Percentiles rank a stretch among this genome's conserved stretches.
phyloP scores from a whole-genome alignment of 352 stramenopile species.

The Pythium monospermum region DNA sequence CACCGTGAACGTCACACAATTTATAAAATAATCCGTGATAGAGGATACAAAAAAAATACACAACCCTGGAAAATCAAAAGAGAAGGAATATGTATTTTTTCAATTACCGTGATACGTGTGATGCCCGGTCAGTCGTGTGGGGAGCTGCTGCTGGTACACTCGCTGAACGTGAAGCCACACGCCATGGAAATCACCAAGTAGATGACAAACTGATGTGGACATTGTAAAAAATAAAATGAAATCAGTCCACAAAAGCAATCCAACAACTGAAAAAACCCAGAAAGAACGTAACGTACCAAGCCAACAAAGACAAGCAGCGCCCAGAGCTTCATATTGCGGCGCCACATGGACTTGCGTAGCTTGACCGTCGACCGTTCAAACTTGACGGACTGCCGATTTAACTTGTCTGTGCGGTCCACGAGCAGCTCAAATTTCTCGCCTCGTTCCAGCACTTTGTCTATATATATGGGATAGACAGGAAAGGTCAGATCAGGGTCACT shows the following conservation, averaged over 20 bases:
- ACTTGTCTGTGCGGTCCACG: constrained; percentile 91
- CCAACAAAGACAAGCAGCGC: constrained; percentile 67
- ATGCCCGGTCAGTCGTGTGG: constrained; percentile 45
- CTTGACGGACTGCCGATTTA: constrained; percentile 96
- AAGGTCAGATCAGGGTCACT: background rate
- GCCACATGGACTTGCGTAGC: constrained; percentile 87
- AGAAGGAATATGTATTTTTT: no score
- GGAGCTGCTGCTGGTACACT: constrained; percentile 70
- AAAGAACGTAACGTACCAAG: constrained; percentile 30
- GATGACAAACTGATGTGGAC: constrained; percentile 57
- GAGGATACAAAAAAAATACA: background rate
- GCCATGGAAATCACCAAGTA: constrained; percentile 87
- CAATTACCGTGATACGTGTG: no score
- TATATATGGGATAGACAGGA: background rate
- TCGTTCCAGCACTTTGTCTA: constrained; percentile 96
- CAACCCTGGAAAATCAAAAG: background rate
- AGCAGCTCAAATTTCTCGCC: constrained; percentile 98
- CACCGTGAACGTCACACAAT: no score
- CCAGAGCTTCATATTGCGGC: constrained; percentile 87
- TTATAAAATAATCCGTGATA: no score
- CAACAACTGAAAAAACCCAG: background rate
- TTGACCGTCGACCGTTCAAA: constrained; percentile 92
- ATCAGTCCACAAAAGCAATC: background rate
- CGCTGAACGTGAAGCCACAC: constrained; percentile 81
- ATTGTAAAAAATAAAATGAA: background rate